A percentile compares a stretch with the other conserved stretches of the same genome.
These are phyloP conservation scores for Malus hybrid DNA, from an alignment of 331 rosid species.

Conservation along the genomic window DNA sequence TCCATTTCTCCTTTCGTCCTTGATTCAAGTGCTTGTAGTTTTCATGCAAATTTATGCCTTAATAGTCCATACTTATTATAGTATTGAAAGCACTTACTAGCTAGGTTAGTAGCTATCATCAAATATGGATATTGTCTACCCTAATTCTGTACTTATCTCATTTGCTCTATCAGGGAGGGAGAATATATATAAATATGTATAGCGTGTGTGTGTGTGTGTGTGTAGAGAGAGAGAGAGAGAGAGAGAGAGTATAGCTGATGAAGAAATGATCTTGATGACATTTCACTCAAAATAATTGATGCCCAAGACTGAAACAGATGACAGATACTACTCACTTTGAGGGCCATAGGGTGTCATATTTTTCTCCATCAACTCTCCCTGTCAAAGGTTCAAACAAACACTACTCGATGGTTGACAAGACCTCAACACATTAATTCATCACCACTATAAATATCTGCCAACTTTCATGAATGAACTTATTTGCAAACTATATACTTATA, in stretches of 20 bases:
- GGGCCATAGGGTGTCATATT: conserved; percentile 1
- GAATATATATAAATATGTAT: too few relatives aligned
- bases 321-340: not conserved
- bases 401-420: not conserved
- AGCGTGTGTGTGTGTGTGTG: too few relatives aligned
- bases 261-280: not conserved
- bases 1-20: not conserved
- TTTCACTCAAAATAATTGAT: not conserved
- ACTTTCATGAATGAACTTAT: not conserved
- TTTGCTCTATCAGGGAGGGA: not conserved
- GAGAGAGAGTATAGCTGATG: not conserved
- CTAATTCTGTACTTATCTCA: not conserved
- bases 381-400: not conserved
- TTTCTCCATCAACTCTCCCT: not conserved
- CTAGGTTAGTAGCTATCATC: not conserved
- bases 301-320: not conserved
- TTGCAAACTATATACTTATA: not conserved
- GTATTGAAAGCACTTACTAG: not conserved
- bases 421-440: not conserved
- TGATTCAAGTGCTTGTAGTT: not conserved
- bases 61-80: not conserved
- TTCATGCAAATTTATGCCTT: not conserved
- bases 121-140: not conserved
- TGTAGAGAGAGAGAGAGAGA: not conserved
- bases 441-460: not conserved